Evolutionary conservation across 192 early-diverging fungal species (phyloP).

Genomic region (Backusella macrospora): DNA sequence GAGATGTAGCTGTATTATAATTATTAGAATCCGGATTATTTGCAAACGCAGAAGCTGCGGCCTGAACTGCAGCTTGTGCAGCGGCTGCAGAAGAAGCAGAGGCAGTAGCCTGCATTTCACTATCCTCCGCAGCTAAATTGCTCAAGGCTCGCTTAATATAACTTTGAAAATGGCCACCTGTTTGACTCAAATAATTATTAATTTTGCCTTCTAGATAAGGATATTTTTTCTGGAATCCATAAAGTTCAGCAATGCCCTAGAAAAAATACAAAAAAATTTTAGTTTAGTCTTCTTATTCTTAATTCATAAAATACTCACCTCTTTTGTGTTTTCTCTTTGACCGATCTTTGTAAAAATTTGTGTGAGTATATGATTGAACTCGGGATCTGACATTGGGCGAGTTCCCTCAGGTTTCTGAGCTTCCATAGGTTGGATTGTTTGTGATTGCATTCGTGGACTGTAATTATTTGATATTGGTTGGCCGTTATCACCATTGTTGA

Average conservation of each 20-base stretch:
- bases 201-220: conserved; percentile 66
- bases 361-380: conserved; percentile 65
- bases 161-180: conserved; percentile 71
- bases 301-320: conserved; percentile 36
- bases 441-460: conserved; percentile 10
- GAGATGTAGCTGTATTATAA: not conserved
- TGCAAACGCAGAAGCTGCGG: not conserved
- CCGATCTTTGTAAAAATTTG: conserved; percentile 76
- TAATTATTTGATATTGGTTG: conserved; percentile 1
- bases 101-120: conserved; percentile 29
- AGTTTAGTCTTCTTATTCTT: not conserved
- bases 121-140: conserved; percentile 60
- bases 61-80: conserved; percentile 12
- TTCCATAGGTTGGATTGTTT: conserved; percentile 13
- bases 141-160: conserved; percentile 74
- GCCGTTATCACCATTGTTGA: not conserved
- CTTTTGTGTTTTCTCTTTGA: conserved; percentile 66
- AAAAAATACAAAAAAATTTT: not conserved
- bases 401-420: not conserved
- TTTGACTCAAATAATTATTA: conserved; percentile 58
- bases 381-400: conserved; percentile 48
- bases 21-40: not conserved
- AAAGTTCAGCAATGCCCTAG: conserved; percentile 73
- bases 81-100: too few species aligned
- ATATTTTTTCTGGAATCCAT: conserved; percentile 75